Percentiles rank a stretch among this genome's conserved stretches.
phyloP scores from a whole-genome alignment of 2,329 filamentous ascomycete species.

The Curvularia eragrostidis region DNA sequence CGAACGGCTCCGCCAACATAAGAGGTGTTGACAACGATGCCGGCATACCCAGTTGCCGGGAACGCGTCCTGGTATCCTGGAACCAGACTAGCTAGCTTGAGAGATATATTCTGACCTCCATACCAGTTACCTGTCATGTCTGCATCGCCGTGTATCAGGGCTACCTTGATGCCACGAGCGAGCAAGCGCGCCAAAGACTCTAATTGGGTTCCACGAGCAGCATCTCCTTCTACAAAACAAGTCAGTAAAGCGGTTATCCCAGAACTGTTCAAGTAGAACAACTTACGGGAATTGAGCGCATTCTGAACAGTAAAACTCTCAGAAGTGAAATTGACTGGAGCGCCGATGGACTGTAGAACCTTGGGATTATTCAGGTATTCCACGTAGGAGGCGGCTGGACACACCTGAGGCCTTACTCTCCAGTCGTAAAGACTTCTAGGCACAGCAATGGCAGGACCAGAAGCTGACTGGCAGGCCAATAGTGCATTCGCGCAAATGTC shows the following conservation, averaged over 20 bases:
- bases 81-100: conserved; percentile 56
- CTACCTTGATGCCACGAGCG: conserved; percentile 59
- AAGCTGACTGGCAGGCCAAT: conserved; percentile 34
- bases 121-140: conserved; percentile 67
- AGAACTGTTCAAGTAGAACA: background rate
- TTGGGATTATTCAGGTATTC: conserved; percentile 59
- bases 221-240: conserved; percentile 51
- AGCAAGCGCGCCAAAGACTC: conserved; percentile 54
- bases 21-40: conserved; percentile 70
- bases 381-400: conserved; percentile 54
- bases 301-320: conserved; percentile 49
- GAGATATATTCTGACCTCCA: conserved; percentile 75
- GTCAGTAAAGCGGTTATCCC: conserved; percentile 12
- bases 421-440: conserved; percentile 56
- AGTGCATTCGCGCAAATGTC: conserved; percentile 2
- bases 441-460: conserved; percentile 23
- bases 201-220: conserved; percentile 50
- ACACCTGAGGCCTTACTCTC: conserved; percentile 44
- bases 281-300: conserved; percentile 48
- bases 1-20: conserved; percentile 75
- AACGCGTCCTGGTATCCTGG: conserved; percentile 62
- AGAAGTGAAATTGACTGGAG: conserved; percentile 59
- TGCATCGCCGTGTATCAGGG: conserved; percentile 72
- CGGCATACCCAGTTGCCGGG: conserved; percentile 71
- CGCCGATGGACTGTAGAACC: conserved; percentile 59